These are phyloP conservation scores for Fusarium graminum DNA, from an alignment of 2,329 filamentous ascomycete species.

Conservation along the genomic window DNA sequence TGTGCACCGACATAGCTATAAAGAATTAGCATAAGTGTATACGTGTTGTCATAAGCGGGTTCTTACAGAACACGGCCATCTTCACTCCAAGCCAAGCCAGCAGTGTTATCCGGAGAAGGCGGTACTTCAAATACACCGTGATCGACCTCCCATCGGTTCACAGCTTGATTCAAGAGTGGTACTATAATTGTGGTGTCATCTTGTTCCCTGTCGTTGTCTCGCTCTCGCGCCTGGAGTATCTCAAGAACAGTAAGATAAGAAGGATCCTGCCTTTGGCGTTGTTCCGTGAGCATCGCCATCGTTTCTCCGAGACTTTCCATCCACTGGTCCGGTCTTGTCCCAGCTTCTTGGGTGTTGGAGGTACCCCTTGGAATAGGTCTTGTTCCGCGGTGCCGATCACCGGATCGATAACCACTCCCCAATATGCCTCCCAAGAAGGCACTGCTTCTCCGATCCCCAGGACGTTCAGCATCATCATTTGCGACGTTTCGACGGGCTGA, in stretches of 20 bases:
- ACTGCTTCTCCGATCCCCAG: conserved; percentile 54
- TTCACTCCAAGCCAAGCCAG: conserved; percentile 72
- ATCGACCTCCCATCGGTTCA: conserved; percentile 57
- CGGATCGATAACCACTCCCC: conserved; percentile 53
- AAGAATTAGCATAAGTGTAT: conserved; percentile 33
- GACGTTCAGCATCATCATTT: conserved; percentile 47
- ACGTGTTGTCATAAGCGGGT: not conserved
- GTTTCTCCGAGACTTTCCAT: conserved; percentile 55
- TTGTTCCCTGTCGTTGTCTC: conserved; percentile 50
- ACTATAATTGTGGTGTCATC: conserved; percentile 55
- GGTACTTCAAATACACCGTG: conserved; percentile 59
- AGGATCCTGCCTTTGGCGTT: conserved; percentile 54
- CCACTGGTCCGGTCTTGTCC: conserved; percentile 50
- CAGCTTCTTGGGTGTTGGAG: conserved; percentile 34
- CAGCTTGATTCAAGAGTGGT: conserved; percentile 56
- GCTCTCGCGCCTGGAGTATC: conserved; percentile 55
- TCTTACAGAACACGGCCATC: conserved; percentile 71
- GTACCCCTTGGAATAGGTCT: conserved; percentile 52
- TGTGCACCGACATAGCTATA: conserved; percentile 73
- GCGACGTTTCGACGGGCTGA: conserved; percentile 32
- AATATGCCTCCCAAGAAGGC: conserved; percentile 58
- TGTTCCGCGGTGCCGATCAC: conserved; percentile 53
- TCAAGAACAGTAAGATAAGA: conserved; percentile 56
- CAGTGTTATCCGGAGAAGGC: conserved; percentile 68
- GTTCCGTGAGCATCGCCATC: conserved; percentile 54